A percentile compares a stretch with the other conserved stretches of the same genome.
Conservation (phyloP, 805 yeast genomes). For the Saccharomycopsis selenospora region DNA sequence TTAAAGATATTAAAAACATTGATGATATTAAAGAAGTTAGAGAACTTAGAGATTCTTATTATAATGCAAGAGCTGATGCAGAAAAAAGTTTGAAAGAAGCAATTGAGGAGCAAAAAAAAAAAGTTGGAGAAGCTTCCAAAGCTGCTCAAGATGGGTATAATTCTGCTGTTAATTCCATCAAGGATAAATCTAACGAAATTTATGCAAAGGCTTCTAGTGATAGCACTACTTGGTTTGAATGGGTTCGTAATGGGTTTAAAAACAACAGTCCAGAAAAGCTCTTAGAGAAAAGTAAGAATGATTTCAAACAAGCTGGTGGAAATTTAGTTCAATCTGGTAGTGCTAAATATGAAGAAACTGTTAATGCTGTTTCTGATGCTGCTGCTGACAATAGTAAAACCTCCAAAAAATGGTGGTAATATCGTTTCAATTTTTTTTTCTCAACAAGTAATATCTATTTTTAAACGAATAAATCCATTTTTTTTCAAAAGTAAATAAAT, state of each 20-base stretch:
- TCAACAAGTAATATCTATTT: no score
- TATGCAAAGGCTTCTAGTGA: background rate
- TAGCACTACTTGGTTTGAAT: background rate
- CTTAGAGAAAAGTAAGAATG: background rate
- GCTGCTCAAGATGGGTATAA: background rate
- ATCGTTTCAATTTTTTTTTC: no score
- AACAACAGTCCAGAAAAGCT: background rate
- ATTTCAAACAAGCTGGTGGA: background rate
- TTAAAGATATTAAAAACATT: no score
- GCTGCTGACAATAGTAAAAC: background rate
- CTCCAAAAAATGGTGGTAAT: constrained; percentile 2
- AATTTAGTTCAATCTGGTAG: background rate
- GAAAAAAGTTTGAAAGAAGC: background rate
- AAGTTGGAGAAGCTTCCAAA: background rate
- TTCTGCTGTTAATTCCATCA: background rate
- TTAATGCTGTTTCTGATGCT: background rate
- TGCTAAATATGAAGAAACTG: background rate
- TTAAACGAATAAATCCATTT: no score
- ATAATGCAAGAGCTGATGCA: background rate
- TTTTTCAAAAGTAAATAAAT: no score
- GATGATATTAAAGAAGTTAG: background rate
- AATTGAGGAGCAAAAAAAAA: background rate
- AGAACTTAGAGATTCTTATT: background rate
- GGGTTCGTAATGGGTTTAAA: background rate
- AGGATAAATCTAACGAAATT: background rate